Evolutionary conservation across 768 basidiomycete genomes (phyloP), one percentile per base, ranked within the genome.

Genomic region (Pleurotus cornucopiae): DNA sequence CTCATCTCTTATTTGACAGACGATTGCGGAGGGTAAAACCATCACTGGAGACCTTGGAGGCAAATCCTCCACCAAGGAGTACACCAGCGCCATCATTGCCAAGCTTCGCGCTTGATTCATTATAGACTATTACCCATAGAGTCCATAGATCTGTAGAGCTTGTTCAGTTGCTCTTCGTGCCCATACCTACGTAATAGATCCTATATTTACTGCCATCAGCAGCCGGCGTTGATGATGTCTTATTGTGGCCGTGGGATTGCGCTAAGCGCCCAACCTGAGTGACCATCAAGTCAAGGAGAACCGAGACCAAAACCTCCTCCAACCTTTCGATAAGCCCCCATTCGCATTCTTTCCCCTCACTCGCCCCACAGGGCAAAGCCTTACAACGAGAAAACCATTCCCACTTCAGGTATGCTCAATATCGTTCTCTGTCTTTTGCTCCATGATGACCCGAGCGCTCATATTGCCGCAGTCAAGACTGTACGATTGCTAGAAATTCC

Each of bases 31-130:
- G 75, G 97, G 97, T 62, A 94, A 91, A 76, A 71, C 78, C 41
- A 95, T 98, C 70, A 99, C 97, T 6, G 91, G 96, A 26, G 97
- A 99, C 72, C 76, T 99, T 57, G 94, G 97, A 18, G 97, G 97
- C 41, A 94, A 89, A 70, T 83, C 95, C 13, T 84, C 85, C 34
- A 99, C 97, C 2, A 78, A 78, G 69, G 87, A 97, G 72, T 98
- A 91, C 76, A 95, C 95, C 41, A 69, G 83, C 54, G 89, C 93
- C 23, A 96, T 98, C 72, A 87, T 97, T 59, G 64, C 75, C 60
- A 94, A 84, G 75, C 75, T 96, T 62, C 61, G 65, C 53, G 64
- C 63, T 57, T 63, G 57, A 47, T 66, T 65, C 64, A 55, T 55
- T 49, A 13, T 37, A 26, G 48, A n/a, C n/a, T 34, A 57, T 47